Evolutionary conservation across 2,329 filamentous ascomycete genomes (phyloP).

Genomic region (Pyrenochaeta sp.): DNA sequence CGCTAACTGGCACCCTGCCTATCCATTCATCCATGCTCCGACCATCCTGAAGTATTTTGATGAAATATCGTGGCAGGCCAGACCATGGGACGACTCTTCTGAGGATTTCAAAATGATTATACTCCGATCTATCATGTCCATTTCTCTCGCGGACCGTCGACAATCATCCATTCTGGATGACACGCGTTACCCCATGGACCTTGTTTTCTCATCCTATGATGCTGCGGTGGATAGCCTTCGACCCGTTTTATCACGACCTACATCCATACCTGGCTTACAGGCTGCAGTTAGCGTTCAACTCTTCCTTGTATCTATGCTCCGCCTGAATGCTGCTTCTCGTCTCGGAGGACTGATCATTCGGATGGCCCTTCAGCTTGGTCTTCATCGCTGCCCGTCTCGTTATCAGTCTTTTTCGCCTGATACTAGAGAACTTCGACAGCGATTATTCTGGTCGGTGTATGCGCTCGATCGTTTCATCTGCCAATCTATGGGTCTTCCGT

Average conservation of each 20-base stretch:
- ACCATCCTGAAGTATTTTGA: constrained; percentile 60
- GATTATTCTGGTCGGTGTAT: constrained; percentile 67
- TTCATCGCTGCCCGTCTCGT: constrained; percentile 66
- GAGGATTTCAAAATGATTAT: constrained; percentile 52
- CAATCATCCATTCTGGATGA: constrained; percentile 44
- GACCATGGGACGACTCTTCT: constrained; percentile 30
- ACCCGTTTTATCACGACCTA: constrained; percentile 57
- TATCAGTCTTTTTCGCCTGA: constrained; percentile 60
- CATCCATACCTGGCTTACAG: constrained; percentile 56
- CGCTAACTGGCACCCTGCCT: constrained; percentile 65
- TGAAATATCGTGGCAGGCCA: constrained; percentile 47
- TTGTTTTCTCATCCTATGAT: constrained; percentile 61
- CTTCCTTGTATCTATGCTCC: constrained; percentile 64
- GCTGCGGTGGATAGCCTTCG: constrained; percentile 61
- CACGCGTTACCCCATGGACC: constrained; percentile 50
- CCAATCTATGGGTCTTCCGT: constrained; percentile 64
- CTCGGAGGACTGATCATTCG: constrained; percentile 64
- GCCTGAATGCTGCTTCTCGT: constrained; percentile 65
- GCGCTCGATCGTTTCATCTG: constrained; percentile 64
- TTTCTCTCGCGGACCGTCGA: constrained; percentile 62
- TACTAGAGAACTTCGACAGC: constrained; percentile 59
- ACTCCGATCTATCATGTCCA: constrained; percentile 61
- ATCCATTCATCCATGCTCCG: constrained; percentile 66
- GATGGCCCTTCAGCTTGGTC: constrained; percentile 64
- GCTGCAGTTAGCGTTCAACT: constrained; percentile 63